A percentile compares a stretch with the other conserved stretches of the same genome.
Evolutionary conservation across 208 protist genomes (phyloP).

Genomic region (Vickermania ingenoplastis): DNA sequence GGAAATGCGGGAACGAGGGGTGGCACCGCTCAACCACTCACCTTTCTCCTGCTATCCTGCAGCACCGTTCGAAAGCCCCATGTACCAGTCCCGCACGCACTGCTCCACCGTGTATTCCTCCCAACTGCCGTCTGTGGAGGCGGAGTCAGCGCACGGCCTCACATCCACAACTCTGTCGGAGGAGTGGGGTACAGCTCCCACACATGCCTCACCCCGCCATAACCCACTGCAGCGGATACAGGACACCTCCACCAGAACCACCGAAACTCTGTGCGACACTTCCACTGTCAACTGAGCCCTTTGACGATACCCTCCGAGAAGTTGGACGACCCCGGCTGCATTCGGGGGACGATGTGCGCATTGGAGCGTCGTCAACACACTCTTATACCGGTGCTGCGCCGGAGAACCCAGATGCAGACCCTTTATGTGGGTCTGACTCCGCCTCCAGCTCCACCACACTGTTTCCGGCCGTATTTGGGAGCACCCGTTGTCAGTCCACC

Average conservation of each 20-base stretch:
- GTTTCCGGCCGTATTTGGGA: not conserved
- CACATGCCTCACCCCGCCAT: too few relatives aligned
- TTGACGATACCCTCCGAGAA: too few relatives aligned
- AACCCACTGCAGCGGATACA: too few relatives aligned
- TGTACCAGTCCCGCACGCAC: too few relatives aligned
- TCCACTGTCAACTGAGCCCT: not conserved
- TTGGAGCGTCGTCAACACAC: not conserved
- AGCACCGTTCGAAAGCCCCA: too few relatives aligned
- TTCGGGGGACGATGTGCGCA: not conserved
- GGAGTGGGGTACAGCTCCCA: not conserved
- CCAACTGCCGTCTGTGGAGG: not conserved
- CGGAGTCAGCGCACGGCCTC: not conserved
- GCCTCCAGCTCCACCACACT: not conserved
- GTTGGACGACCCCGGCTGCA: not conserved
- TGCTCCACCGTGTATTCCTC: too few relatives aligned
- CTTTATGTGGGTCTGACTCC: not conserved
- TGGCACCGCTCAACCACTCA: too few relatives aligned
- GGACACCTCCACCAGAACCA: not conserved
- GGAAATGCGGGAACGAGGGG: too few relatives aligned
- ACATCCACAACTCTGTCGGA: not conserved
- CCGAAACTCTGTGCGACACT: not conserved
- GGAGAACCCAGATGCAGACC: not conserved
- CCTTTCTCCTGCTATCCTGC: too few relatives aligned
- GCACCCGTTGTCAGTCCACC: not conserved
- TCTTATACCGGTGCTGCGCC: too few relatives aligned